Evolutionary conservation across 306 rosid genomes (phyloP).

Genomic region (peach (Prunus persica)): DNA sequence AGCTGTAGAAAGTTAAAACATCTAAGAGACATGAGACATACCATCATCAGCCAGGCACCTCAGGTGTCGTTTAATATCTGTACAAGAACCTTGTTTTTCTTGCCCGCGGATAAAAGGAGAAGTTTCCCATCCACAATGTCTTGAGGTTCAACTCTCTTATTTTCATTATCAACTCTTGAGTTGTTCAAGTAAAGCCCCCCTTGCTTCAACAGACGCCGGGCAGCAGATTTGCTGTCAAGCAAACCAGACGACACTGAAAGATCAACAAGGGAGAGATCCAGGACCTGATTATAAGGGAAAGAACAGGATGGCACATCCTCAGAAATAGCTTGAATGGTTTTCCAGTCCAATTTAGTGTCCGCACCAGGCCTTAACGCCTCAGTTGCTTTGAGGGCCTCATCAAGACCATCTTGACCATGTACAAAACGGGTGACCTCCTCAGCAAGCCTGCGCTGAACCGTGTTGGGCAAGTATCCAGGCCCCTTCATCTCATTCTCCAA

Average conservation of each 20-base stretch:
- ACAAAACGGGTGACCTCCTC: conserved; percentile 88
- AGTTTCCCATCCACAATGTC: conserved; percentile 92
- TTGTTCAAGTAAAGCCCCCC: conserved; percentile 95
- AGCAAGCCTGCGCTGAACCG: conserved; percentile 72
- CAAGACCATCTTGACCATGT: conserved; percentile 80
- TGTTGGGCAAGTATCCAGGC: conserved; percentile 67
- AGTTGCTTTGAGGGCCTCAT: conserved; percentile 81
- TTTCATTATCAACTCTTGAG: conserved; percentile 65
- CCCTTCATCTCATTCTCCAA: conserved; percentile 62
- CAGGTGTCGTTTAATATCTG: conserved; percentile 34
- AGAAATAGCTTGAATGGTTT: conserved; percentile 76
- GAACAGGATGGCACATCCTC: conserved; percentile 87
- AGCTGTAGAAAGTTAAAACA: background rate
- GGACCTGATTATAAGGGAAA: conserved; percentile 59
- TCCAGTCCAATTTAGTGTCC: conserved; percentile 84
- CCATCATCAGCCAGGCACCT: background rate
- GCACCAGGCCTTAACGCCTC: conserved; percentile 90
- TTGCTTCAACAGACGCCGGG: conserved; percentile 82
- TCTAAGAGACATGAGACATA: background rate
- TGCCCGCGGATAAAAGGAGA: conserved; percentile 86
- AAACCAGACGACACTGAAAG: conserved; percentile 85
- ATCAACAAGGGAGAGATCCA: conserved; percentile 64
- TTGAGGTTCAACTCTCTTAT: conserved; percentile 52
- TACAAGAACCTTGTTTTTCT: conserved; percentile 92
- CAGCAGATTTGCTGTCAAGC: conserved; percentile 85